These are phyloP conservation scores for Arachis hypogaea DNA, from an alignment of 306 rosid species.

Conservation along the genomic window DNA sequence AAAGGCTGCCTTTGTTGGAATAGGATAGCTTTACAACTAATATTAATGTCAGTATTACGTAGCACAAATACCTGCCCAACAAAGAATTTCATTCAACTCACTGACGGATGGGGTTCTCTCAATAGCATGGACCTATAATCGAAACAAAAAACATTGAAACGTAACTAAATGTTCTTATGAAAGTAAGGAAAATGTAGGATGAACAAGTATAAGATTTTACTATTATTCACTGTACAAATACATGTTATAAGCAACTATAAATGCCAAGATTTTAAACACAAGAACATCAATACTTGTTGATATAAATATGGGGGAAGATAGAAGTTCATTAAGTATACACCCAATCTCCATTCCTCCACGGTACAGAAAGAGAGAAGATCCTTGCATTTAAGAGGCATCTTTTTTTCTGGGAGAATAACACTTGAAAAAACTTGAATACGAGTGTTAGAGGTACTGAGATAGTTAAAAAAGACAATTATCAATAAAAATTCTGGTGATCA, in stretches of 20 bases:
- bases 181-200: conserved; percentile 26
- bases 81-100: conserved; percentile 88
- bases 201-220: conserved; percentile 18
- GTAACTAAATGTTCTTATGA: conserved; percentile 16
- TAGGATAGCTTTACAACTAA: conserved; percentile 24
- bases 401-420: conserved; percentile 83
- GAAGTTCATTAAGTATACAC: conserved; percentile 40
- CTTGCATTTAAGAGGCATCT: conserved; percentile 78
- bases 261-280: conserved; percentile 23
- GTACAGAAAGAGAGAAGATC: conserved; percentile 93
- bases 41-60: conserved; percentile 15
- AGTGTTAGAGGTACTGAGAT: conserved; percentile 10
- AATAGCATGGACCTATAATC: conserved; percentile 82
- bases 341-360: conserved; percentile 90
- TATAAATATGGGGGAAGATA: neutral
- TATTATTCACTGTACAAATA: conserved; percentile 20
- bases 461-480: conserved; percentile 17
- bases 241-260: conserved; percentile 30
- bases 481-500: neutral
- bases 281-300: conserved; percentile 12
- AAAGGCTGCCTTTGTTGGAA: neutral
- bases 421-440: conserved; percentile 53
- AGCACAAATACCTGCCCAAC: conserved; percentile 76
- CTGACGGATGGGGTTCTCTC: conserved; percentile 99
- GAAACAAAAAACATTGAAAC: conserved; percentile 44